These are phyloP conservation scores for Wickerhamomyces ciferrii DNA, from an alignment of 805 yeast species.

Conservation along the genomic window DNA sequence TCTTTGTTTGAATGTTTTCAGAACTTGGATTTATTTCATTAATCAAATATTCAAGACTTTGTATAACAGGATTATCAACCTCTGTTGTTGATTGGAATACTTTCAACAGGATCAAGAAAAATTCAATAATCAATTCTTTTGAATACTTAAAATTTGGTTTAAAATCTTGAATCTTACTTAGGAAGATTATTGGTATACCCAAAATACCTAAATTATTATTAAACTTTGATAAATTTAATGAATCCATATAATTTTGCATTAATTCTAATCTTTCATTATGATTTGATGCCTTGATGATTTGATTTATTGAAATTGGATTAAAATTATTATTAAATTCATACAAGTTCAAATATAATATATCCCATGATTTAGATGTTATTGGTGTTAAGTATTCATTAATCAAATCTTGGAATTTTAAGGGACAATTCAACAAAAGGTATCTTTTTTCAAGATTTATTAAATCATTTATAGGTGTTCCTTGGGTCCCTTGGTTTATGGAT, in stretches of 20 bases:
- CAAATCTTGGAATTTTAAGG: conserved; percentile 44
- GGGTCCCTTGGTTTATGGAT: conserved; percentile 7
- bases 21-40: too few species aligned
- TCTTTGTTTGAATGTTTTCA: too few species aligned
- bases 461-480: too few species aligned
- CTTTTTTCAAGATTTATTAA: conserved; percentile 41
- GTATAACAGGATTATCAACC: neutral
- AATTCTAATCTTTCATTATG: neutral
- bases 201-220: neutral
- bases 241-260: neutral
- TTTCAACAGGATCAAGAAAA: neutral
- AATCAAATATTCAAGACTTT: neutral
- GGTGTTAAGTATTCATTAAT: conserved; percentile 42
- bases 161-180: neutral
- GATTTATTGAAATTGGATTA: neutral
- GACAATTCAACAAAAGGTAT: conserved; percentile 44
- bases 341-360: conserved; percentile 37
- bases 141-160: neutral
- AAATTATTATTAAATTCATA: conserved; percentile 35
- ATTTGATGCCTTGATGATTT: neutral
- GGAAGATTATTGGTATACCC: neutral
- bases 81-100: neutral
- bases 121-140: neutral
- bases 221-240: neutral
- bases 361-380: conserved; percentile 35